phyloP scores from a whole-genome alignment of 2,329 filamentous ascomycete species.

The Microcera coccophila region DNA sequence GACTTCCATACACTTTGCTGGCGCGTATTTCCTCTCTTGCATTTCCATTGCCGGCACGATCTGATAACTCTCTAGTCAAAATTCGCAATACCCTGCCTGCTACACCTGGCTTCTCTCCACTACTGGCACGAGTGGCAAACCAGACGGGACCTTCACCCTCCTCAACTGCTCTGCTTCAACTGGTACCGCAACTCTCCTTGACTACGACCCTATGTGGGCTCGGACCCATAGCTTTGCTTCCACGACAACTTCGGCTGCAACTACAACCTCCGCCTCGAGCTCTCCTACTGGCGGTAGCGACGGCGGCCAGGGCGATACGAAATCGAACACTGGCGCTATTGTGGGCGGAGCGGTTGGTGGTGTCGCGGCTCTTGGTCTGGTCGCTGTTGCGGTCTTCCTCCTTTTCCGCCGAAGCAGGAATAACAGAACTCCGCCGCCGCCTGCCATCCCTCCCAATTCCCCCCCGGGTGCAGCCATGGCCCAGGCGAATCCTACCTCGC shows the following conservation, averaged over 20 bases:
- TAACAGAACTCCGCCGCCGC: slow-evolving; percentile 17
- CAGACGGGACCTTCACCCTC: slow-evolving; percentile 19
- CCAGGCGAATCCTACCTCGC: slow-evolving; percentile 19
- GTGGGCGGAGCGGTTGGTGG: slow-evolving; percentile 47
- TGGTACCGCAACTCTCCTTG: slow-evolving; percentile 27
- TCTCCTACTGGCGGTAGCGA: slow-evolving; percentile 15
- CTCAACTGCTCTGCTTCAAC: slow-evolving; percentile 25
- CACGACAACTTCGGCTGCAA: slow-evolving; percentile 4
- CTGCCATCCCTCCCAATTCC: slow-evolving; percentile 3
- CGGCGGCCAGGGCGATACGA: slow-evolving; percentile 18
- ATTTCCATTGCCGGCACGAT: no score
- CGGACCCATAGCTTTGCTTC: slow-evolving; percentile 15
- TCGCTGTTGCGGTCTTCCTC: slow-evolving; percentile 39
- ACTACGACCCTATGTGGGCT: slow-evolving; percentile 28
- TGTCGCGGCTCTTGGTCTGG: slow-evolving; percentile 38
- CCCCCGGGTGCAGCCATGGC: slow-evolving; percentile 19
- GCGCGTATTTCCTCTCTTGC: slow-evolving; percentile 16
- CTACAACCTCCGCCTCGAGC: slow-evolving; percentile 6
- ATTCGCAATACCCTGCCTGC: slow-evolving; percentile 17
- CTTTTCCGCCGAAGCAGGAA: slow-evolving; percentile 37
- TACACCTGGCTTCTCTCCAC: slow-evolving; percentile 30
- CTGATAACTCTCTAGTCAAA: no score
- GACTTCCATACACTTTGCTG: slow-evolving; percentile 36
- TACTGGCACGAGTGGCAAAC: slow-evolving; percentile 10
- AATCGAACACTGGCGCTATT: slow-evolving; percentile 40